Evolutionary conservation across 2,329 filamentous ascomycete genomes (phyloP), one percentile per base, ranked within the genome.

Genomic region (Aspergillus thermomutatus): DNA sequence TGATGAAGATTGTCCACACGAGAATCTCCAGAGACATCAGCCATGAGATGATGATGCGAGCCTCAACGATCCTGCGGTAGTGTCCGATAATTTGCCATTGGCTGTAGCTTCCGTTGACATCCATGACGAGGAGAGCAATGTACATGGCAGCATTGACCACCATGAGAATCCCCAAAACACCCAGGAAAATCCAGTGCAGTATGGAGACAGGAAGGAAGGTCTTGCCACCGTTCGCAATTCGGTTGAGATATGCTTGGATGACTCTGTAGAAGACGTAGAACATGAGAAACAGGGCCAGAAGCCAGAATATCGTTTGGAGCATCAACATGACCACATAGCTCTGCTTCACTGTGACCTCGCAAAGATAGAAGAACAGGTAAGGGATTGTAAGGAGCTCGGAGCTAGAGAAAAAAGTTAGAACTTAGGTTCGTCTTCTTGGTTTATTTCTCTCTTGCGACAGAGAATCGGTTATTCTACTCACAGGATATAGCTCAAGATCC

Each of bases 281-380:
- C 11, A 63, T 41, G 14, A 68, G 8, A 21, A 60, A 57, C 10
- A 51, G 21, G 2, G 40, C 56, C 10, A 60, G 6, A n/a, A 61
- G 19, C 27, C 8, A 10, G 55, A 69, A 69, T 21, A 67, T 61
- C 1, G 53, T 28, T 9, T 49, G 11, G 14, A 68, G 48, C 55
- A 69, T 66, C 6, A 56, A 37, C n/a, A 52, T 34, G 50, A 67
- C 60, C 6, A 61, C 34, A 26, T 62, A 68, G 54, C 64, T 67
- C 31, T 58, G 45, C 3, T 56, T 63, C 25, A 68, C 62, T 3
- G 26, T 51, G 6, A 53, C 46, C 3, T 59, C 49, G 17, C 64
- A 59, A 17, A 66, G 31, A 34, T 46, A 51, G 3, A 68, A 49
- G 25, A 63, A 60, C 40, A 58, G 45, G 10, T 50, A 45, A n/a